A percentile compares a stretch with the other conserved stretches of the same genome.
Conservation (phyloP, 2,329 filamentous ascomycete species). For the Nannizziopsis arthrosporioides region DNA sequence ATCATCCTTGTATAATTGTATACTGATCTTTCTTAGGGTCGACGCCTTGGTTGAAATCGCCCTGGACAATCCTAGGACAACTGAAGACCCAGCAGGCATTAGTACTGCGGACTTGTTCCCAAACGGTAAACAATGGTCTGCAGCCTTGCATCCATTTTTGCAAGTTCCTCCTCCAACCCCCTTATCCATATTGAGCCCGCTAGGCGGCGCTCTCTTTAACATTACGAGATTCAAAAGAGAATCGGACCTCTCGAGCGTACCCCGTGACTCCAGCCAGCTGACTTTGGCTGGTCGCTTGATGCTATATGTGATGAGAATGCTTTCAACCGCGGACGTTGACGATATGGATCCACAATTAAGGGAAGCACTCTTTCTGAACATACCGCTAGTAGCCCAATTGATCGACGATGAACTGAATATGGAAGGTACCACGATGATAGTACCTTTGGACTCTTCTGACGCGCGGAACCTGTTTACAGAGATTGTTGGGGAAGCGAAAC, state of each 20-base stretch:
- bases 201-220: slow-evolving; percentile 60
- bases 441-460: slow-evolving; percentile 37
- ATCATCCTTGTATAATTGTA: slow-evolving; percentile 9
- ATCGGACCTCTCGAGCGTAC: slow-evolving; percentile 24
- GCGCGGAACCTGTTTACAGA: slow-evolving; percentile 43
- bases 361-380: slow-evolving; percentile 37
- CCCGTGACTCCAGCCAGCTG: slow-evolving; percentile 56
- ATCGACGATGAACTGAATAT: slow-evolving; percentile 51
- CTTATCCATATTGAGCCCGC: slow-evolving; percentile 59
- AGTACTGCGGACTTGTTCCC: slow-evolving; percentile 47
- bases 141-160: slow-evolving; percentile 46
- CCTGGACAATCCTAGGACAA: slow-evolving; percentile 34
- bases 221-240: slow-evolving; percentile 31
- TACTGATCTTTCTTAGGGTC: slow-evolving; percentile 29
- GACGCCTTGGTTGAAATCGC: slow-evolving; percentile 46
- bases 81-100: neutral
- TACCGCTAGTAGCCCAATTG: slow-evolving; percentile 45
- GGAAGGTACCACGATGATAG: slow-evolving; percentile 44
- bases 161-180: slow-evolving; percentile 39
- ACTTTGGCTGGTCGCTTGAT: slow-evolving; percentile 66
- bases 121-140: slow-evolving; percentile 51
- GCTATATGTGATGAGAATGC: slow-evolving; percentile 53
- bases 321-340: slow-evolving; percentile 35
- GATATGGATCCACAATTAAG: slow-evolving; percentile 24
- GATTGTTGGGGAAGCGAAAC: slow-evolving; percentile 42